phyloP scores from a whole-genome alignment of 129 eudicot genomes.

The Smallanthus sonchifolius region DNA sequence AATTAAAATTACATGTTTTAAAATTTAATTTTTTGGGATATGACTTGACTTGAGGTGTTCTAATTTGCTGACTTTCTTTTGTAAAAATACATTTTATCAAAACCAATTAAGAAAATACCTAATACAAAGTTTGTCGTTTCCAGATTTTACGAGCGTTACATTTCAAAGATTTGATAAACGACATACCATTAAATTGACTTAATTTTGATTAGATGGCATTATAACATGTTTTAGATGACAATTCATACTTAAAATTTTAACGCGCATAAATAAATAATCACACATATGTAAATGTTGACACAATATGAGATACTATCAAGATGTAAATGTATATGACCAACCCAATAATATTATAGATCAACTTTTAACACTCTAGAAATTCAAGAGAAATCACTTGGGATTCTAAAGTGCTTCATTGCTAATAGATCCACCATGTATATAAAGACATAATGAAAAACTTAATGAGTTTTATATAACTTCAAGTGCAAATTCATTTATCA shows the following conservation, averaged over 20 bases:
- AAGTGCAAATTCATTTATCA: background rate
- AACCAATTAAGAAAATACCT: slow-evolving; percentile 13
- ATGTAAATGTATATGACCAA: background rate
- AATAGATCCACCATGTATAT: background rate
- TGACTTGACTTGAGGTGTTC: background rate
- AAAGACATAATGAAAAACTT: background rate
- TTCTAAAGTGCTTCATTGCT: background rate
- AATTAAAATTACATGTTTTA: background rate
- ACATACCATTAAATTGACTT: background rate
- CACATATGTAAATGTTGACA: background rate
- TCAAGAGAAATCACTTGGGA: background rate
- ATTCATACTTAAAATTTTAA: background rate
- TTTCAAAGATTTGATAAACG: background rate
- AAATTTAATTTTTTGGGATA: background rate
- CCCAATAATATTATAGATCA: background rate
- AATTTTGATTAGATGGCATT: background rate
- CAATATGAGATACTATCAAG: background rate
- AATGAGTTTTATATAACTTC: background rate
- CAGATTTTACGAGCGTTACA: background rate
- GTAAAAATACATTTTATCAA: background rate
- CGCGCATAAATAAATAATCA: background rate
- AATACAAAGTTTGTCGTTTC: background rate
- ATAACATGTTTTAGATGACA: background rate
- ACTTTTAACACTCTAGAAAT: background rate
- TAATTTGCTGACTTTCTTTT: background rate